Percentiles rank a stretch among this genome's conserved stretches.
Conservation (phyloP, 2,329 filamentous ascomycete species). For the Dactylellina haptotyla region DNA sequence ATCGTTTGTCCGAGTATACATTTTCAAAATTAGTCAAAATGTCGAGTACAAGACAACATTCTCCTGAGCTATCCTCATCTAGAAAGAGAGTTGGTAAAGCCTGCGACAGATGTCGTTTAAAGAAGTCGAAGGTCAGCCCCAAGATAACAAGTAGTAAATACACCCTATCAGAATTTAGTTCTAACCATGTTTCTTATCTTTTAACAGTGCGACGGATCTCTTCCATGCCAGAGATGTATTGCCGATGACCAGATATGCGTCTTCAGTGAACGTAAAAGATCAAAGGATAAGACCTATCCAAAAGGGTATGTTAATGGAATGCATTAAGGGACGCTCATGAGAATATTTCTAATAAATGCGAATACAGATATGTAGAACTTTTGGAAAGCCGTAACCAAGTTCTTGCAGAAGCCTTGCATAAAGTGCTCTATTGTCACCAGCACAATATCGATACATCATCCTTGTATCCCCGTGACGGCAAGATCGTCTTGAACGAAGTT, state of each 20-base stretch:
- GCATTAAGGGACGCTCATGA: neutral
- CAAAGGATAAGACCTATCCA: conserved; percentile 50
- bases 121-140: conserved; percentile 44
- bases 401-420: conserved; percentile 45
- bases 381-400: conserved; percentile 49
- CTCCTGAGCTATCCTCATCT: conserved; percentile 44
- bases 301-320: conserved; percentile 34
- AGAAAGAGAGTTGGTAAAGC: conserved; percentile 51
- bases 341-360: neutral
- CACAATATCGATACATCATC: conserved; percentile 43
- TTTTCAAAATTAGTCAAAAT: conserved; percentile 30
- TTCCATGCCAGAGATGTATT: conserved; percentile 48
- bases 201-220: conserved; percentile 39
- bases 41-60: conserved; percentile 52
- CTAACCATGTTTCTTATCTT: neutral
- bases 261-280: conserved; percentile 50
- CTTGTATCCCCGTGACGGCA: conserved; percentile 48
- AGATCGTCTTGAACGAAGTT: conserved; percentile 49
- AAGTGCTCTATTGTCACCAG: conserved; percentile 50
- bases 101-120: conserved; percentile 50
- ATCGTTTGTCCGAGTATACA: neutral
- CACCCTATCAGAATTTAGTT: neutral
- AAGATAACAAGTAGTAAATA: neutral
- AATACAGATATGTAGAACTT: conserved; percentile 41
- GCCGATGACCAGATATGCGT: conserved; percentile 49